phyloP scores from a whole-genome alignment of 208 protist genomes.

The Crithidia expoeki region DNA sequence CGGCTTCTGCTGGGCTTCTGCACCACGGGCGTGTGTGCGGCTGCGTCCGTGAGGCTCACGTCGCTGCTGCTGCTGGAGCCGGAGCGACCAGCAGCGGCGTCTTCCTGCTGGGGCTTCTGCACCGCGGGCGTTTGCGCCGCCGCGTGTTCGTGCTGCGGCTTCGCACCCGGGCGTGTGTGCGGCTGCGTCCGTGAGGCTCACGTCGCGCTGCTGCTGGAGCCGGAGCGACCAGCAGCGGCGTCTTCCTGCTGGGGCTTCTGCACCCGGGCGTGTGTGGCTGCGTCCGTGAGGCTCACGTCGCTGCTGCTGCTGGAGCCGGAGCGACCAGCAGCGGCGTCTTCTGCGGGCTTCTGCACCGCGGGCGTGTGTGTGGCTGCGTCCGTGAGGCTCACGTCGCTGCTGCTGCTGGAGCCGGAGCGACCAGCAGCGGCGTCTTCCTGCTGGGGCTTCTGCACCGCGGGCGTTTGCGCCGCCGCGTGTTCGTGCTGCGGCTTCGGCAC shows the following conservation, averaged over 20 bases:
- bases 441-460: too few species aligned
- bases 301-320: too few species aligned
- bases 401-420: neutral
- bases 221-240: too few species aligned
- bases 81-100: neutral
- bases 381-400: slow-evolving; percentile 12
- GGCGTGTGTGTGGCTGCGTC: neutral
- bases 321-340: neutral
- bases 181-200: neutral
- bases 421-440: too few species aligned
- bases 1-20: too few species aligned
- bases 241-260: too few species aligned
- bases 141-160: neutral
- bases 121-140: neutral
- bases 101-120: neutral
- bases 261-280: neutral
- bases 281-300: too few species aligned
- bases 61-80: slow-evolving; percentile 4
- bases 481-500: too few species aligned
- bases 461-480: too few species aligned
- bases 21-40: neutral
- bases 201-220: neutral
- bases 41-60: slow-evolving; percentile 2
- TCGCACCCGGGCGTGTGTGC: too few species aligned
- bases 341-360: neutral